These are phyloP conservation scores for Hydnomerulius pinastri DNA, from an alignment of 768 basidiomycete species.

Conservation along the genomic window DNA sequence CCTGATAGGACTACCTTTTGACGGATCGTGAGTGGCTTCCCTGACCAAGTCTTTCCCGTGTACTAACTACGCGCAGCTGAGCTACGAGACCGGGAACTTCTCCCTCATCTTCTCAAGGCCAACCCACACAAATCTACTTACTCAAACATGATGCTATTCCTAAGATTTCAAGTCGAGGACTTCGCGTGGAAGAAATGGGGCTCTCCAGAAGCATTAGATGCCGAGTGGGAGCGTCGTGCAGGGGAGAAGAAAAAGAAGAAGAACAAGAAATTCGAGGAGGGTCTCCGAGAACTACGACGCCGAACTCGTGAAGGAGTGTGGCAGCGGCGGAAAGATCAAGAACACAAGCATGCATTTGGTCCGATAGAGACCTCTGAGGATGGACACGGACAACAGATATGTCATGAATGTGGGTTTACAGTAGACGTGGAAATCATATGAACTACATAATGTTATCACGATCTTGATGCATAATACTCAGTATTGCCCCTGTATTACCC, in stretches of 20 bases:
- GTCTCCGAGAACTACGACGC: constrained; percentile 78
- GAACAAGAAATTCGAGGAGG: constrained; percentile 93
- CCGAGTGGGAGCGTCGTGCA: constrained; percentile 78
- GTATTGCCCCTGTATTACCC: no score
- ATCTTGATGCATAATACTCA: no score
- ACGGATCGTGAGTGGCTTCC: constrained; percentile 72
- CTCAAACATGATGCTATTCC: constrained; percentile 98
- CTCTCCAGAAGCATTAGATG: constrained; percentile 85
- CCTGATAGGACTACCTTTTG: constrained; percentile 81
- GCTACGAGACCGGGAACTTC: constrained; percentile 84
- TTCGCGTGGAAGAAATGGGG: constrained; percentile 99
- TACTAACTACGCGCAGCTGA: constrained; percentile 60
- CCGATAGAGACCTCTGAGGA: constrained; percentile 52
- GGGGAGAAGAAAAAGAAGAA: constrained; percentile 87
- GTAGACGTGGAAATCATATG: constrained; percentile 86
- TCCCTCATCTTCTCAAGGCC: constrained; percentile 92
- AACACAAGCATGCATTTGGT: constrained; percentile 87
- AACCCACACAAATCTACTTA: constrained; percentile 96
- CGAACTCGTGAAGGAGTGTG: constrained; percentile 88
- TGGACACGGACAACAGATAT: constrained; percentile 69
- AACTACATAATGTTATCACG: no score
- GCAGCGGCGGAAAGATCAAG: constrained; percentile 83
- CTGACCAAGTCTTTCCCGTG: background rate
- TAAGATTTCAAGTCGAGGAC: constrained; percentile 91
- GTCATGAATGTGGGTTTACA: constrained; percentile 88